Evolutionary conservation across 768 basidiomycete genomes (phyloP), one percentile per base, ranked within the genome.

Genomic region (Infundibulicybe gibba): DNA sequence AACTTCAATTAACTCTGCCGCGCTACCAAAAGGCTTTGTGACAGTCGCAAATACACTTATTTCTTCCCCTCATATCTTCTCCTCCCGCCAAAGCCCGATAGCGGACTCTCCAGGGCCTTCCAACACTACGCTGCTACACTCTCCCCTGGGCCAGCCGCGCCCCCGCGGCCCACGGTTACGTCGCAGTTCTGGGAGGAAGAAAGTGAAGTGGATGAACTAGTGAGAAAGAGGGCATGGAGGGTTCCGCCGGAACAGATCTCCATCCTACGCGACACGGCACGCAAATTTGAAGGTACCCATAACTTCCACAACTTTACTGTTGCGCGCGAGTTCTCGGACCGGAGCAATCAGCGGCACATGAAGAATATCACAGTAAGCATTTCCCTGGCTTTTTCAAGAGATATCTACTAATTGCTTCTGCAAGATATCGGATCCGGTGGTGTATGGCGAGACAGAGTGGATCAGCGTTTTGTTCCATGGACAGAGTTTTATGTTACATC

Each of bases 271-370:
- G 66, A 62, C 12, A 64, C 78, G 2, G 80, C 83, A 4, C 69
- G 73, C 44, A 80, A 74, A 57, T 98, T 83, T 58, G 77, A 87
- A 54, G 94, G 90, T 6, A 90, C 91, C 2, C 94, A 97, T 65
- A 98, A 98, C 64, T 99, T 95, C 65, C 94, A 97, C 66, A 98
- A 98, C 61, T 98, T 94, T 58, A 98, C 97, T 0, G 82, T 97
- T 43, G 89, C 83, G 2, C 81, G 87, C 40, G 90, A 90, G 41
- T 93, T 87, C 64, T 67, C 76, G 5, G 95, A 97, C 61, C 75
- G 81, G 15, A 90, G 87, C 49, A 87, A 86, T 55, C 78, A 85
- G 55, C 75, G 97, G n/a, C 77, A 81, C 61, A 94, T 99, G 85
- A 90, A 91, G 55, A 79, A 74, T 43, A 82, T 98, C 2, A 84